Evolutionary conservation across 495 filamentous ascomycete genomes (phyloP), one percentile per base, ranked within the genome.

Genomic region (Pseudevernia furfuracea): DNA sequence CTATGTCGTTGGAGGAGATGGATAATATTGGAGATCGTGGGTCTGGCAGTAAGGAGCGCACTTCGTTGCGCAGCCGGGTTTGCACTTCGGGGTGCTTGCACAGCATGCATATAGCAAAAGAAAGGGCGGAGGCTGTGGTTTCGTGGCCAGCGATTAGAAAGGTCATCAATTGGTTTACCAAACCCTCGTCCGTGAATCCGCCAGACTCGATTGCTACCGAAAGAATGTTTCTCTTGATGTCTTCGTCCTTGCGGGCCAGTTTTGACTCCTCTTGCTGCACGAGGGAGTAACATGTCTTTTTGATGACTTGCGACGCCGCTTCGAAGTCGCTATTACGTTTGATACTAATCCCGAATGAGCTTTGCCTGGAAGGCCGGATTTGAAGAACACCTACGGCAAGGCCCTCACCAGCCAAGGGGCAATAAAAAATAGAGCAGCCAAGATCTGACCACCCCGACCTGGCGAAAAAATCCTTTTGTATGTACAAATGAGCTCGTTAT

Each of bases 161-260:
- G 0, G 81, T 85, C 60, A 84, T 71, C 71, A 83, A 76, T 67
- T 85, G 82, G 65, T 83, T 79, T 0, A 82, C 78, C 10, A 85
- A 65, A 41, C 78, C 74, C 0, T 79, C 75, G 56, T 84, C 81
- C 0, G 79, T 76, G 53, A 85, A 82, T 30, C 74, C 79, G 23
- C 84, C 86, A 9, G 79, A 84, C 64, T 88, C 80, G 14, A 91
- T 70, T 23, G 87, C 87, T 0, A 89, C 83, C 2, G 83, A 85
- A 34, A 91, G 61, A 37, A 77, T 75, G 58, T 77, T 74, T 9
- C 65, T 48, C 12, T 67, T 58, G 21, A 70, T 63, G 11, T 65
- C 61, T 49, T 59, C 63, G 30, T 64, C 52, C 34, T 36, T 61
- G 55, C 66, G 12, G 43, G 36, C 53, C 59, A 36, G 17, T 14